Conservation (phyloP, 441 rosid genomes). For the Codiaeum variegatum region DNA sequence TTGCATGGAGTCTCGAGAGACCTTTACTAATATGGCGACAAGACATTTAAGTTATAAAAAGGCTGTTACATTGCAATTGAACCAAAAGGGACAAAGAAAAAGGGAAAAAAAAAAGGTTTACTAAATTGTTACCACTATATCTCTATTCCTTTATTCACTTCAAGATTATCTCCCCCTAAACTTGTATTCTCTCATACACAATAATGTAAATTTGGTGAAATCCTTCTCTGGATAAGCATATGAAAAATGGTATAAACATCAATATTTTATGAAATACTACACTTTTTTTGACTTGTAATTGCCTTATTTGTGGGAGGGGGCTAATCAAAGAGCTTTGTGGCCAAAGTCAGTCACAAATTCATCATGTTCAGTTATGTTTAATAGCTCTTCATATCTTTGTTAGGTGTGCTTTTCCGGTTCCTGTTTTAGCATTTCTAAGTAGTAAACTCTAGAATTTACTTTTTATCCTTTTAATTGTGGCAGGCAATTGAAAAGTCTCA, state of each 20-base stretch:
- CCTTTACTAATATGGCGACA: not conserved
- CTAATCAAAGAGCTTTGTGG: not conserved
- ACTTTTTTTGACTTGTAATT: not conserved
- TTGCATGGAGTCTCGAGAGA: not conserved
- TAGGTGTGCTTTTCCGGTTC: not conserved
- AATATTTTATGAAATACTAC: not conserved
- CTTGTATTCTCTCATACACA: not conserved
- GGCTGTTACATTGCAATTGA: not conserved
- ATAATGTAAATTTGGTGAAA: not conserved
- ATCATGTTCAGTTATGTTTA: not conserved
- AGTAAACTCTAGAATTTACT: not conserved
- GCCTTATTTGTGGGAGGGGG: not conserved
- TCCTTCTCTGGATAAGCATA: not conserved
- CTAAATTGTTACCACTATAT: not conserved
- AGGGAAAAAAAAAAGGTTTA: not conserved
- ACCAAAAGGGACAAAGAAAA: not conserved
- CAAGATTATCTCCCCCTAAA: not conserved
- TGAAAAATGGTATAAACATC: not conserved
- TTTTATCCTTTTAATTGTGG: slow-evolving; percentile 9
- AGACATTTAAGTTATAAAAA: not conserved
- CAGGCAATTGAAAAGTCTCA: slow-evolving; percentile 58
- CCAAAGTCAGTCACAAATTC: not conserved
- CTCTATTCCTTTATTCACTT: not conserved
- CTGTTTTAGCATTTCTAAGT: not conserved
- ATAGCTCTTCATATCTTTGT: not conserved